Conservation (phyloP, 73 alveolate genomes). For the Blepharisma japonicum region DNA sequence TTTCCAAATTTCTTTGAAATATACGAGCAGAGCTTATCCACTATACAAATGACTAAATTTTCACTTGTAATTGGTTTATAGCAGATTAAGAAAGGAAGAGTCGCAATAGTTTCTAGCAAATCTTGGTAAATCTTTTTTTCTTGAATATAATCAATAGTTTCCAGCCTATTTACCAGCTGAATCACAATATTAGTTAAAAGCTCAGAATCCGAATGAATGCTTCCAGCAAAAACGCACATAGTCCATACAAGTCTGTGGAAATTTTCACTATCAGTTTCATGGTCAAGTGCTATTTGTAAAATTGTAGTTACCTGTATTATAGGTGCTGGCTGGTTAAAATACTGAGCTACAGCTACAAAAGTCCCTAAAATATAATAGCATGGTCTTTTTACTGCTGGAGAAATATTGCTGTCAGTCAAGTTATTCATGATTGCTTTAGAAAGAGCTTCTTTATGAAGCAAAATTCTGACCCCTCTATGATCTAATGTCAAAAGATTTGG, state of each 20-base stretch:
- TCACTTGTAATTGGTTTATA: background rate
- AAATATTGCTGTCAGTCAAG: background rate
- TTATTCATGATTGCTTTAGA: background rate
- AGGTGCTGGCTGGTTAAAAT: background rate
- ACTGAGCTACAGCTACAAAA: background rate
- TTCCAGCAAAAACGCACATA: background rate
- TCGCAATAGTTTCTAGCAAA: background rate
- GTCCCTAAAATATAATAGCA: constrained; percentile 8
- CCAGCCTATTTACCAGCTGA: background rate
- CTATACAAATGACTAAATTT: background rate
- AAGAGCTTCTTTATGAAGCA: background rate
- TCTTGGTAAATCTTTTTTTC: background rate
- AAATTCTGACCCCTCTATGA: background rate
- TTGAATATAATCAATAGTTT: background rate
- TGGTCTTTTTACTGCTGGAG: background rate
- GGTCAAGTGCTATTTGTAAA: background rate
- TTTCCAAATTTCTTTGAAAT: background rate
- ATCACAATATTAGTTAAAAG: background rate
- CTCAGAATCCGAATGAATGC: background rate
- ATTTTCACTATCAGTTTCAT: constrained; percentile 27
- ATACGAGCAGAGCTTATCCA: background rate
- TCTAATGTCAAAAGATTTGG: background rate
- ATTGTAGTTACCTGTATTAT: background rate
- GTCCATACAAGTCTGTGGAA: background rate
- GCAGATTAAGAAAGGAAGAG: constrained; percentile 6